Evolutionary conservation across 2,329 filamentous ascomycete species (phyloP).

Genomic region (Knoxdaviesia proteae): DNA sequence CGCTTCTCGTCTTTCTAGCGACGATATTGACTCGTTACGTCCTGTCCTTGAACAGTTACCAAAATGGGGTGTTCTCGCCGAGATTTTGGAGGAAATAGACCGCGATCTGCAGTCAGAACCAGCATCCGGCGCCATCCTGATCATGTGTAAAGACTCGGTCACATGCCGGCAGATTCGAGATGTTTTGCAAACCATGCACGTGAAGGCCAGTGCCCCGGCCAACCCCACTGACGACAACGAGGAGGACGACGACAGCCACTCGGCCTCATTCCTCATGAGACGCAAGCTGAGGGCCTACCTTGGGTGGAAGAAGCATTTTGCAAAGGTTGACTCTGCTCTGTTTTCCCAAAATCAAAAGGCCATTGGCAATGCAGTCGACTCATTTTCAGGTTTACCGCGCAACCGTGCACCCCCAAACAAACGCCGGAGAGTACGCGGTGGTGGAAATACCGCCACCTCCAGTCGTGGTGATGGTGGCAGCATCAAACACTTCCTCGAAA

Average conservation of each 20-base stretch:
- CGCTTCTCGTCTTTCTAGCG: slow-evolving; percentile 17
- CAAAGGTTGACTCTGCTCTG: slow-evolving; percentile 58
- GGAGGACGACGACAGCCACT: slow-evolving; percentile 29
- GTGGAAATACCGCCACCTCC: slow-evolving; percentile 24
- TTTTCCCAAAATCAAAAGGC: slow-evolving; percentile 66
- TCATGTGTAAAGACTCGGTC: slow-evolving; percentile 82
- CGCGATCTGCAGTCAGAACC: slow-evolving; percentile 75
- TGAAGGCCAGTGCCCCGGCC: slow-evolving; percentile 22
- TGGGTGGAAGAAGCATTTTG: slow-evolving; percentile 76
- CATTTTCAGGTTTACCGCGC: neutral
- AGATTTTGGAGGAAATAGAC: slow-evolving; percentile 85
- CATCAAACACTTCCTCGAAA: slow-evolving; percentile 61
- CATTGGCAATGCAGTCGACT: slow-evolving; percentile 43
- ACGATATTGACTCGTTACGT: slow-evolving; percentile 38
- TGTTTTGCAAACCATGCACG: slow-evolving; percentile 78
- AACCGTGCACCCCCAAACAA: slow-evolving; percentile 58
- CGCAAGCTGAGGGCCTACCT: slow-evolving; percentile 72
- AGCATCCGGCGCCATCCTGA: slow-evolving; percentile 76
- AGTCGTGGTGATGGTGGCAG: slow-evolving; percentile 32
- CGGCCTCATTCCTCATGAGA: slow-evolving; percentile 75
- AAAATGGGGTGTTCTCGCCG: slow-evolving; percentile 79
- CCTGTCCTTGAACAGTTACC: slow-evolving; percentile 85
- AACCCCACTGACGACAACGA: slow-evolving; percentile 11
- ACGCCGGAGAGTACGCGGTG: slow-evolving; percentile 63
- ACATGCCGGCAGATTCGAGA: slow-evolving; percentile 79